Percentiles rank a stretch among this genome's conserved stretches.
These are phyloP conservation scores for Nicotiana noctiflora DNA, from an alignment of 257 asterid genomes.

Conservation along the genomic window DNA sequence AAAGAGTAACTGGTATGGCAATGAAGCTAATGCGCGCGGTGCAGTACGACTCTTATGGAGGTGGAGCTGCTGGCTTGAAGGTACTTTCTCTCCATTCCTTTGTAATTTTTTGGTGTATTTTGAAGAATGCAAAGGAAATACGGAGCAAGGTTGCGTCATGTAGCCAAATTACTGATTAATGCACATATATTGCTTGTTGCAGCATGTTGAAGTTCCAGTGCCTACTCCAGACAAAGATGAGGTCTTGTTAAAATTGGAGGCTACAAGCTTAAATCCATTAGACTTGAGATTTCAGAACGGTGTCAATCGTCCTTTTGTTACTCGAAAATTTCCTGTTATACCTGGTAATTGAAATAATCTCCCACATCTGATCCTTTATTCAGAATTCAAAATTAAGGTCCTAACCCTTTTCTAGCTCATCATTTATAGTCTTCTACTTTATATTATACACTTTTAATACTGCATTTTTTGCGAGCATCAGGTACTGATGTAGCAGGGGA, in stretches of 20 bases:
- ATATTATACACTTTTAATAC: not conserved
- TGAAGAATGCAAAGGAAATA: too few relatives aligned
- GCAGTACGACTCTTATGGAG: slow-evolving; percentile 4
- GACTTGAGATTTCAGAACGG: slow-evolving; percentile 67
- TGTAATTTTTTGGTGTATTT: too few relatives aligned
- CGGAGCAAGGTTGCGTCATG: too few relatives aligned
- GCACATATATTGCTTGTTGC: slow-evolving; percentile 10
- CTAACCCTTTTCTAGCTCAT: too few relatives aligned
- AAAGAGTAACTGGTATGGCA: too few relatives aligned
- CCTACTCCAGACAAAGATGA: slow-evolving; percentile 52
- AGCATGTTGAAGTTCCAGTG: slow-evolving; percentile 61
- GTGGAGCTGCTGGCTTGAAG: slow-evolving; percentile 6
- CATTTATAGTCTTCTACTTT: not conserved
- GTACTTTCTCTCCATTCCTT: not conserved
- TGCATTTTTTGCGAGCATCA: slow-evolving; percentile 21
- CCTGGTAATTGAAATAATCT: slow-evolving; percentile 37
- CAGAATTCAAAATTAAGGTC: too few relatives aligned
- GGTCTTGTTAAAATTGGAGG: slow-evolving; percentile 59
- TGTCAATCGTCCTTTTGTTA: slow-evolving; percentile 33
- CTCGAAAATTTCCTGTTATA: slow-evolving; percentile 40
- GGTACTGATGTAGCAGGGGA: slow-evolving; percentile 63
- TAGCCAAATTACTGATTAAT: too few relatives aligned
- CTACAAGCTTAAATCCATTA: slow-evolving; percentile 54
- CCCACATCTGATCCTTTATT: not conserved
- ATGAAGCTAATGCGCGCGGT: not conserved